phyloP scores from a whole-genome alignment of 495 filamentous ascomycete species.

The Hyaloscypha finlandica region DNA sequence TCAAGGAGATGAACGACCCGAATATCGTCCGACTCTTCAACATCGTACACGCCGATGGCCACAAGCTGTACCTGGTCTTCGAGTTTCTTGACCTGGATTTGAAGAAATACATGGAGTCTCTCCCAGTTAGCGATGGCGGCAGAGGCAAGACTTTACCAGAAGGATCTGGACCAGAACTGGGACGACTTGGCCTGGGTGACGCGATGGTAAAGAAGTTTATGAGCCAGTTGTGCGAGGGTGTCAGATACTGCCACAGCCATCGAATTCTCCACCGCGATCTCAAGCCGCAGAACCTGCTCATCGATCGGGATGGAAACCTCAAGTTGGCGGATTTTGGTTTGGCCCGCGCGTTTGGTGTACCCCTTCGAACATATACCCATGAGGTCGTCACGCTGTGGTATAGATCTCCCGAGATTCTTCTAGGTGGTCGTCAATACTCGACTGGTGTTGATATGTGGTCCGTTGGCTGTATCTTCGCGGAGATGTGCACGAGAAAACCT shows the following conservation, averaged over 20 bases:
- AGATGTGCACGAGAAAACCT: conserved; percentile 99
- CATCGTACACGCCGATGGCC: conserved; percentile 94
- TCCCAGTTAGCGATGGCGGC: conserved; percentile 87
- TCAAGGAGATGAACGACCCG: conserved; percentile 96
- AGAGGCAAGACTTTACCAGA: conserved; percentile 87
- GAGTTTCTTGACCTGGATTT: conserved; percentile 93
- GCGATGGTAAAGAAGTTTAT: conserved; percentile 98
- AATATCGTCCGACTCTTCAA: conserved; percentile 92
- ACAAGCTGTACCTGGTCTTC: conserved; percentile 94
- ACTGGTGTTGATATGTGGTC: conserved; percentile 99
- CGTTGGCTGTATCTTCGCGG: conserved; percentile 96
- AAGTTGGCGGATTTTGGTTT: conserved; percentile 98
- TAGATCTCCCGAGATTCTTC: conserved; percentile 93
- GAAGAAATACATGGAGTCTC: conserved; percentile 98
- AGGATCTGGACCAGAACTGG: conserved; percentile 65
- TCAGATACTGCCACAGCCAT: conserved; percentile 95
- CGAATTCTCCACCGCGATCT: conserved; percentile 93
- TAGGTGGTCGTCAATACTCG: conserved; percentile 96
- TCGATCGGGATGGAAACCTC: conserved; percentile 91
- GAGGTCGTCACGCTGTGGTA: conserved; percentile 99
- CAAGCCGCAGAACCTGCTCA: conserved; percentile 97
- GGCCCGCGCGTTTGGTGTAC: conserved; percentile 94
- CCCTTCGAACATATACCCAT: conserved; percentile 94
- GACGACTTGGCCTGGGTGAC: conserved; percentile 76
- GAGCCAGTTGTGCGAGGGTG: conserved; percentile 87